These are phyloP conservation scores for Chlamydomonas asymmetrica DNA, from an alignment of 139 green algal genomes.

Conservation along the genomic window DNA sequence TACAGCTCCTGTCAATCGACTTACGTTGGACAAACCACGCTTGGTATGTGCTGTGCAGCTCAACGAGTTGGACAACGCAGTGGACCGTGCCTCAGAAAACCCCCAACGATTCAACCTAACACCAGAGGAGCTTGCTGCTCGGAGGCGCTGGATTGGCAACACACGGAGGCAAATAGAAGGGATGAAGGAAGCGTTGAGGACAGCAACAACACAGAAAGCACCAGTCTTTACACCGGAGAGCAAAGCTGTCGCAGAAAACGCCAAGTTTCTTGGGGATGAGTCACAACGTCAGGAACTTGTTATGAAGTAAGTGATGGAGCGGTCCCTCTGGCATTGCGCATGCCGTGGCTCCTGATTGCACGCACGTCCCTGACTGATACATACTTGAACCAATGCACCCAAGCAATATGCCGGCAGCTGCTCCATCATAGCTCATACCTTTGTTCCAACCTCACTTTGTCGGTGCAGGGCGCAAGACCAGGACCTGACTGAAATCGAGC, in stretches of 20 bases:
- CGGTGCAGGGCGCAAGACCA: slow-evolving; percentile 75
- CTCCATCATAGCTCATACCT: not conserved
- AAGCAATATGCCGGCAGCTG: no score
- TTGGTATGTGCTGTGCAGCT: slow-evolving; percentile 53
- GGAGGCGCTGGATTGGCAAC: slow-evolving; percentile 68
- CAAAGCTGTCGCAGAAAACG: slow-evolving; percentile 45
- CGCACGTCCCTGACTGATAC: no score
- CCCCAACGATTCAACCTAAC: slow-evolving; percentile 74
- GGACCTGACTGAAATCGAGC: slow-evolving; percentile 73
- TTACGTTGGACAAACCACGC: not conserved
- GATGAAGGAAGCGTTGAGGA: slow-evolving; percentile 53
- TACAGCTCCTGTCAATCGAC: not conserved
- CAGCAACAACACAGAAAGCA: no score
- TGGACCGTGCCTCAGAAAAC: slow-evolving; percentile 76
- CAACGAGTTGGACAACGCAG: slow-evolving; percentile 72
- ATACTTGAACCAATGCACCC: no score
- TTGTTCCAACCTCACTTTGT: not conserved
- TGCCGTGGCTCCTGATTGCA: no score
- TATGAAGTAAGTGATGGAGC: slow-evolving; percentile 68
- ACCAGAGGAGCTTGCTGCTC: slow-evolving; percentile 64
- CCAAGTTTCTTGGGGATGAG: slow-evolving; percentile 65
- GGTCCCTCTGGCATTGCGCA: no score
- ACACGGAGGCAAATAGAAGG: slow-evolving; percentile 43
- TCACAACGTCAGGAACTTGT: slow-evolving; percentile 67
- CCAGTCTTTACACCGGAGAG: slow-evolving; percentile 1